A percentile compares a stretch with the other conserved stretches of the same genome.
phyloP scores from a whole-genome alignment of 371 early-diverging fungal genomes.

The Rhizopus sp. region DNA sequence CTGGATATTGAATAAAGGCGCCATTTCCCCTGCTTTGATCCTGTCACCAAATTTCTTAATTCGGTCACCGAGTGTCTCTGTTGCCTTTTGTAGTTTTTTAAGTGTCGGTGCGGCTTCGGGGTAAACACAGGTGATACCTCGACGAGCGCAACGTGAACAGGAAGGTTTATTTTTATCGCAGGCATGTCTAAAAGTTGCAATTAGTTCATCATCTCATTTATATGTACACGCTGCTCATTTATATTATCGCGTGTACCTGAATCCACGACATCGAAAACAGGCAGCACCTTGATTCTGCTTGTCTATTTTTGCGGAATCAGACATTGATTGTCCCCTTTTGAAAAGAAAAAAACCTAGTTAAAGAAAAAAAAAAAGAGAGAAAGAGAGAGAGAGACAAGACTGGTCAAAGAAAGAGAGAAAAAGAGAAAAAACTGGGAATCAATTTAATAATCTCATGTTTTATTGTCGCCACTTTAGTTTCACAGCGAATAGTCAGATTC shows the following conservation, averaged over 20 bases:
- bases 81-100: constrained; percentile 32
- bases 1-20: not conserved
- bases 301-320: constrained; percentile 1
- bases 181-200: constrained; percentile 25
- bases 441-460: not conserved
- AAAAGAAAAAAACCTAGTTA: not conserved
- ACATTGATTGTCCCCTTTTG: not conserved
- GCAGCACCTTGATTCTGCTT: constrained; percentile 25
- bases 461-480: constrained; percentile 6
- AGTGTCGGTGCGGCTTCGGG: constrained; percentile 44
- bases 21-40: constrained; percentile 20
- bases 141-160: constrained; percentile 35
- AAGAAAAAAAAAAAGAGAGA: too few species aligned
- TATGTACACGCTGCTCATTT: not conserved
- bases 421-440: not conserved
- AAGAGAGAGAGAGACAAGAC: not conserved
- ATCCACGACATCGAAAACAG: constrained; percentile 39
- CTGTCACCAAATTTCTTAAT: constrained; percentile 31
- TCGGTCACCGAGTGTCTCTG: constrained; percentile 32
- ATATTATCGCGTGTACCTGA: constrained; percentile 22
- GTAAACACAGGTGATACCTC: constrained; percentile 37
- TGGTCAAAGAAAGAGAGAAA: not conserved
- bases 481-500: not conserved
- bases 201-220: not conserved
- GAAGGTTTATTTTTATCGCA: constrained; percentile 35